Conservation (phyloP, 129 eudicot genomes). For the Tagetes erecta region DNA sequence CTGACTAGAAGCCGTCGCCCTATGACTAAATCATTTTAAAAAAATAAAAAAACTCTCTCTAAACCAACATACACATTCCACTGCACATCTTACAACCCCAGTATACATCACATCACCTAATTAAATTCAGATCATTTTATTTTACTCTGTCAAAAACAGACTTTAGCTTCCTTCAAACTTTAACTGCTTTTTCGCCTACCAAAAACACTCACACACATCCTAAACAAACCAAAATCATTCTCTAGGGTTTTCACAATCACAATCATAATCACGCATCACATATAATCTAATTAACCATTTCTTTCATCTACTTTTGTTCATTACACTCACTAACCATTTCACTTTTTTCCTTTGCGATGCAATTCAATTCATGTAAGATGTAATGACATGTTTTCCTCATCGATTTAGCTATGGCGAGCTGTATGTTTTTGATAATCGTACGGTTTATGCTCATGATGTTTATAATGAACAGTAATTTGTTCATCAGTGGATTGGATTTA, state of each 20-base stretch:
- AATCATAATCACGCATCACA: conserved; percentile 3
- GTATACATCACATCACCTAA: background rate
- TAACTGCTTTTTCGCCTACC: conserved; percentile 42
- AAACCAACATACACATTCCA: background rate
- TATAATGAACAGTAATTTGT: conserved; percentile 1
- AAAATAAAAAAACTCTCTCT: background rate
- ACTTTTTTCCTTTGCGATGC: conserved; percentile 28
- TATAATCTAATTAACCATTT: conserved; percentile 12
- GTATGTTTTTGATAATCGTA: conserved; percentile 9
- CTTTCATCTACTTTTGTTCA: background rate
- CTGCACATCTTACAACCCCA: background rate
- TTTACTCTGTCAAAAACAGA: conserved; percentile 14
- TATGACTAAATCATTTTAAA: conserved; percentile 4
- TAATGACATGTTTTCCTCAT: conserved; percentile 35
- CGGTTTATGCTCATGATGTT: conserved; percentile 17
- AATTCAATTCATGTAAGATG: conserved; percentile 3
- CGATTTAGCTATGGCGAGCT: conserved; percentile 32
- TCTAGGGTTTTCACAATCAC: conserved; percentile 33
- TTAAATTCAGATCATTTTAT: background rate
- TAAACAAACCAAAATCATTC: conserved; percentile 35
- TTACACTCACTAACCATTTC: background rate
- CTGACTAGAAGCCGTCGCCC: conserved; percentile 26
- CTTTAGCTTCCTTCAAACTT: conserved; percentile 31
- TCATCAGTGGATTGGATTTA: conserved; percentile 13
- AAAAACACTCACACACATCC: conserved; percentile 36